Evolutionary conservation across 169 alveolate genomes (phyloP), one percentile per base, ranked within the genome.

Genomic region (Cryptosporidium ryanae): DNA sequence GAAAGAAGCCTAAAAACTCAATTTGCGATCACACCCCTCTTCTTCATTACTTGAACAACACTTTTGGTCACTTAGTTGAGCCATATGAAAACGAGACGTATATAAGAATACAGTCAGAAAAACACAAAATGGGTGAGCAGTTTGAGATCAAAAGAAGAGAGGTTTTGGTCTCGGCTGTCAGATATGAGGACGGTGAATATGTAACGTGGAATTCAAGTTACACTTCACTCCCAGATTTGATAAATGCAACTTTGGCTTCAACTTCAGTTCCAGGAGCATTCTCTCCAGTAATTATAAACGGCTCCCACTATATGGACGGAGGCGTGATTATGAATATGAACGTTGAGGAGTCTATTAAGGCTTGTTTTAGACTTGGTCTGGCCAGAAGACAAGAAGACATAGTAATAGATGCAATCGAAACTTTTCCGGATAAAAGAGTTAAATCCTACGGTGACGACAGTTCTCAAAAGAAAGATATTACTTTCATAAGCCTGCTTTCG

Each of bases 251-350:
- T 7, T 50, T 55, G 29, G 87, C 87, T 25, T 76, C 87, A 34
- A 76, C 87, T 12, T 76, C 87, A 2, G 87, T 76, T 23, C 87
- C 87, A 1, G 87, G 70, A 27, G 87, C 87, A 23, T 76, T 76
- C 25, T 76, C 87, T n/a, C 87, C 87, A 12, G 87, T 76, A 32
- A 17, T 38, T 5, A 76, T 76, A n/a, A 76, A 76, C 59, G 87
- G 87, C 21, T 76, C 87, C 1, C 71, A 59, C 27, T 76, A 76
- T 13, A 59, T 76, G 71, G 87, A 76, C 63, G 87, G 87, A 18
- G 87, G 87, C 1, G 49, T 76, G 7, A 71, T 76, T 13, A 76
- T 76, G 87, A 76, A 76, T 38, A 76, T 76, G 87, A 76, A 76
- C n/a, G 31, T 76, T 38, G 68, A 59, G 17, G 66, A 76, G n/a